Base-by-base conservation (phyloP, 2,329 filamentous ascomycete species). In the Rutstroemia sp. region DNA sequence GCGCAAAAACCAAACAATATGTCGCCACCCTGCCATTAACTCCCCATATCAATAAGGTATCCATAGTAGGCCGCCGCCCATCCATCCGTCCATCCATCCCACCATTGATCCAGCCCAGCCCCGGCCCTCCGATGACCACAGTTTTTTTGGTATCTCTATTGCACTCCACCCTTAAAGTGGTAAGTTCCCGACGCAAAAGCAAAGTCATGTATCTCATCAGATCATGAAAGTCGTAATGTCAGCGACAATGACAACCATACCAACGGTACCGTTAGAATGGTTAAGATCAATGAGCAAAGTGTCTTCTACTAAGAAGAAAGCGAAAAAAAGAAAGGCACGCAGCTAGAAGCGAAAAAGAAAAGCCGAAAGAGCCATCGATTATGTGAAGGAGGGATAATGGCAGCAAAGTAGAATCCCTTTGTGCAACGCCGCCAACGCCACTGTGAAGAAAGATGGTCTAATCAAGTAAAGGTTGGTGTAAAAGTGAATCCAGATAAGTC, bases 401-500 rank as follows among this genome's bases (percentile, higher is more conserved):
- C 56, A 61, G 51, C 52, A 37, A 44, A 59, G 57, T 59, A 58
- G 46, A 54, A 38, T 37, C 52, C 42, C 57, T 56, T 48, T 59
- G 60, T 59, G 58, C 58, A 61, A 59, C 52, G 52, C 59, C 51
- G 57, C 54, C 57, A 55, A 52, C 56, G 52, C 54, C 56, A 53
- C 49, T 54, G 45, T 56, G 56, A 58, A 58, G 57, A 56, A 60
- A 50, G 39, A 49, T 51, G 41, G 60, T 67, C 56, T 64, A 63
- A 60, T 53, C 54, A 57, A 55, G 46, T 46, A 46, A 46, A 46
- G 19, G 41, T 58, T 60, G 55, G 50, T 60, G 42, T 56, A 59
- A 57, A 58, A 53, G 61, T 47, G 25, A 57, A 60, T 60, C 60
- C 65, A 66, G 63, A 63, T 67, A 53, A 47, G 56, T 37, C 41